A percentile compares a stretch with the other conserved stretches of the same genome.
phyloP scores from a whole-genome alignment of 192 early-diverging fungal genomes.

The Linnemannia hyalina region DNA sequence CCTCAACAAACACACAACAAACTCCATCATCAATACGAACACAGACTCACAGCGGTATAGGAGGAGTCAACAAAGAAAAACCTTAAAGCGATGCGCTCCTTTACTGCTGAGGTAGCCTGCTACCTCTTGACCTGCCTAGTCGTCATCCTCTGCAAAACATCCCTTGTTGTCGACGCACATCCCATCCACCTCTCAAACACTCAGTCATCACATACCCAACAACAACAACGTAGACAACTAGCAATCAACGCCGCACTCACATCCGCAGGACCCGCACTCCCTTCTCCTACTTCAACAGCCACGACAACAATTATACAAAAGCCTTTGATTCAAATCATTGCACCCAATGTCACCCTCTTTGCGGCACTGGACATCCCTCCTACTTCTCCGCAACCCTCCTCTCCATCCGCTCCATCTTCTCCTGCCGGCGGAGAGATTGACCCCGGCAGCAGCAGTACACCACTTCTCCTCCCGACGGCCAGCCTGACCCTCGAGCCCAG shows the following conservation, averaged over 20 bases:
- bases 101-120: slow-evolving; percentile 18
- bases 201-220: not conserved
- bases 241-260: not conserved
- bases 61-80: not conserved
- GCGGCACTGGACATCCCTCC: slow-evolving; percentile 16
- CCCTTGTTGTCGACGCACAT: slow-evolving; percentile 24
- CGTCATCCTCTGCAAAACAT: slow-evolving; percentile 19
- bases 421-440: not conserved
- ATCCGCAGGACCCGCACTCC: not conserved
- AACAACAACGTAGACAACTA: slow-evolving; percentile 1
- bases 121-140: slow-evolving; percentile 19
- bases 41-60: not conserved
- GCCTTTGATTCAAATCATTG: slow-evolving; percentile 33
- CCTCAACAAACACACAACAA: not conserved
- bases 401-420: slow-evolving; percentile 7
- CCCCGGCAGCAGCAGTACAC: not conserved
- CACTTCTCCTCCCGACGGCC: slow-evolving; percentile 31
- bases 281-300: not conserved
- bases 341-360: slow-evolving; percentile 27
- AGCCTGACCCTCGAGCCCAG: slow-evolving; percentile 19
- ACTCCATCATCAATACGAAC: not conserved
- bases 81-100: slow-evolving; percentile 1
- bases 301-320: slow-evolving; percentile 15
- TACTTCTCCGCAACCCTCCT: not conserved
- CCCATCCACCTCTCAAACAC: slow-evolving; percentile 7